Evolutionary conservation across 75 land plant species (phyloP), one percentile per base, ranked within the genome.

Genomic region (Larix kaempferi): DNA sequence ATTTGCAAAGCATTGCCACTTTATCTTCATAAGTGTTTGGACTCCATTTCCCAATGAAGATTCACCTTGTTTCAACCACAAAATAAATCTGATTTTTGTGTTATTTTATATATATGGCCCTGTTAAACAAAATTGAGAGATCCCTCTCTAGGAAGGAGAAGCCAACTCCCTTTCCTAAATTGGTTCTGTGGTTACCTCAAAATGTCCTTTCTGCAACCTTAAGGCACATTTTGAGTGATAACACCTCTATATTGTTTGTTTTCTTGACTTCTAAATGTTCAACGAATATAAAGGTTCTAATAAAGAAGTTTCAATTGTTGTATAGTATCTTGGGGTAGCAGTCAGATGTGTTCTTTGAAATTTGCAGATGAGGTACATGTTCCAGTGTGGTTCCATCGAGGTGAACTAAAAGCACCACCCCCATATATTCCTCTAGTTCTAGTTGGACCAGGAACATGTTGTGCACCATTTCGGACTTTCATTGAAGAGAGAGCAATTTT

Each of bases 371-470:
- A 79, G 69, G 61, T 79, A 12, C 76, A 71, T 73, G 86, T 96
- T 59, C 99, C 98, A 39, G 86, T 85, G n/a, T 94, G 99, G 99
- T 74, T 92, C 59, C 77, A 78, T 6, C 81, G 77, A 58, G 98
- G 98, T 39, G 65, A 81, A 12, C 85, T 94, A 63, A 92, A 85
- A 56, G 75, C 88, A 19, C 99, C 99, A 52, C 74, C 87, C 73
- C 93, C 95, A 33, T 85, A 93, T 16, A 80, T 90, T 63, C 99
- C 99, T 56, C 92, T 96, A 59, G 81, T 96, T 65, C 90, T 96
- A 11, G 76, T 96, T 79, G 99, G 99, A 54, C 99, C 99, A 27
- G 99, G 99, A 75, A 96, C 98, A 2, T 98, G 99, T 14, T 96
- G 99, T 87, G 99, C 99, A 49, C 98, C 99, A 44, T 96, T 96